Conservation (phyloP, 306 rosid genomes). For the Vachellia pachyceras region DNA sequence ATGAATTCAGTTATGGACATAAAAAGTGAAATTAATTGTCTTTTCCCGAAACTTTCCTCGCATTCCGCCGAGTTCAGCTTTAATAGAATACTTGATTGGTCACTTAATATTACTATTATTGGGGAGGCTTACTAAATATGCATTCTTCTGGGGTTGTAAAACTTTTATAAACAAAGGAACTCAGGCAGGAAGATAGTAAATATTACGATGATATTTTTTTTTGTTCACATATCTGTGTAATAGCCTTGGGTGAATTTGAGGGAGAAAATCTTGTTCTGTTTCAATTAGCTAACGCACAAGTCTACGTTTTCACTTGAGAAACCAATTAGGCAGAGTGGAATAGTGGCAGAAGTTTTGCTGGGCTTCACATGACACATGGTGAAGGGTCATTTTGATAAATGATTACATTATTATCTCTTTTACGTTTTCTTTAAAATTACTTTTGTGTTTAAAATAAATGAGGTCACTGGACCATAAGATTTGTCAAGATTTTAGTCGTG, state of each 20-base stretch:
- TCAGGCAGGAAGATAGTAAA: neutral
- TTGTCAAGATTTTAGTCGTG: neutral
- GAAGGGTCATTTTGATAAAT: constrained; percentile 1
- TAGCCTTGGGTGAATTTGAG: neutral
- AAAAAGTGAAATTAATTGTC: neutral
- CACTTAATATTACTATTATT: neutral
- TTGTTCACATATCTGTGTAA: neutral
- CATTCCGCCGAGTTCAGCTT: neutral
- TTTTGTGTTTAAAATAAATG: neutral
- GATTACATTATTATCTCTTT: neutral
- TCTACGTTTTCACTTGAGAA: constrained; percentile 1
- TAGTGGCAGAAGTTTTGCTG: neutral
- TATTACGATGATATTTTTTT: neutral
- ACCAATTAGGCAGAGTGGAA: neutral
- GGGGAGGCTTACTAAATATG: neutral
- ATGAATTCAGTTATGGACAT: neutral
- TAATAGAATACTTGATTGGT: neutral
- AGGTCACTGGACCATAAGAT: neutral
- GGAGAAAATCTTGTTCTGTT: neutral
- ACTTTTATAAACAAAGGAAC: neutral
- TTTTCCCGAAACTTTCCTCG: neutral
- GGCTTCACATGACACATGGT: neutral
- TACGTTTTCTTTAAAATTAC: neutral
- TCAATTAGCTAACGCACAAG: neutral
- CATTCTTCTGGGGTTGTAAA: neutral